Base-by-base conservation (phyloP, 441 rosid genomes). In the Populus hybrid region DNA sequence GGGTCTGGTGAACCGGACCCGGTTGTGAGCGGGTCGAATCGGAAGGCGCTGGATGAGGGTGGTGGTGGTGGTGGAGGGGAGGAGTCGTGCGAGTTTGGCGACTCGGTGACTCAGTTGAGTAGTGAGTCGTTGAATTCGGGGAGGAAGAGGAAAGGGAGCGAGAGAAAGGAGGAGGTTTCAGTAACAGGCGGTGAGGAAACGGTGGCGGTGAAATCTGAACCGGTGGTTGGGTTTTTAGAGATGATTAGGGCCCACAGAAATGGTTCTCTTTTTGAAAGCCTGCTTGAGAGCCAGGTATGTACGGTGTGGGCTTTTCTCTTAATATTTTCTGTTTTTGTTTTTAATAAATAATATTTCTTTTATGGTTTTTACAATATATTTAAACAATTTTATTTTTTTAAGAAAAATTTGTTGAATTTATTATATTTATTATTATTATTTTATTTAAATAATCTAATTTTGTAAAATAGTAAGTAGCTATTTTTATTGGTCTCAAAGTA, bases 91-190 rank as follows among this genome's bases (percentile, higher is more conserved):
- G 75, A 71, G 45, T 9, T 23, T 11, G 79, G 71, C 5, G 84
- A 82, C 53, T 70, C 75, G 81, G 84, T 71, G 72, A 82, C 83
- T 70, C 82, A 83, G 81, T 78, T 81, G 76, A 77, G 76, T 69
- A 78, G 87, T 35, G 89, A 84, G 35, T 85, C 82, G 33, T 84
- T 84, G 79, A 88, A 87, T 40, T 83, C 83, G 76, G 85, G 84
- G 66, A 84, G 79, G 82, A 75, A 42, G 77, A 84, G 77, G 78
- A 65, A 28, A 14, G 72, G 64, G 21, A 74, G 77, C 35, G 77
- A 71, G 64, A 76, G 87, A 50, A 56, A 79, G 59, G 40, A 79
- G 31, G 82, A 82, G 77, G 86, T 77, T 75, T 68, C 69, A 7
- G 86, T 76, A 35, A 69, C 36, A 10, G 79, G 67, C 40, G 81